These are phyloP conservation scores for Crithidia acanthocephali DNA, from an alignment of 208 protist species.

Conservation along the genomic window DNA sequence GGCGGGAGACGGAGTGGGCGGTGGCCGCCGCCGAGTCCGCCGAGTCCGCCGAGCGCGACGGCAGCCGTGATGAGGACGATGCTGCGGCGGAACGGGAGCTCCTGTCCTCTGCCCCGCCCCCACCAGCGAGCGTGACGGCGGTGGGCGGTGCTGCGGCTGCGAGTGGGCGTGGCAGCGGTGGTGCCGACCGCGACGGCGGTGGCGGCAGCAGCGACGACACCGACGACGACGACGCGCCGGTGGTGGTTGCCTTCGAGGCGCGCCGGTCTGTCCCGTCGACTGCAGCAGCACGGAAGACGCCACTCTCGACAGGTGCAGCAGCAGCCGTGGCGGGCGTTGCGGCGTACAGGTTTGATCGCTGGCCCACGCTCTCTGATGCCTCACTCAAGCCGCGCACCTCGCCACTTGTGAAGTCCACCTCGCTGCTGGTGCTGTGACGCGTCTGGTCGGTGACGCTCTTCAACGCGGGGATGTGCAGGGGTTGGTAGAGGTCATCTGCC, in stretches of 20 bases:
- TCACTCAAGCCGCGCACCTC: constrained; percentile 10
- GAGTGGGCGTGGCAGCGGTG: background rate
- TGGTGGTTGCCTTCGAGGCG: background rate
- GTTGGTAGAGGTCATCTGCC: background rate
- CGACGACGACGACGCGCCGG: background rate
- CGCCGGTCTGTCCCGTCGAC: background rate
- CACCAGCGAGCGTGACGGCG: too few relatives aligned
- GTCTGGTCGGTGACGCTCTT: background rate
- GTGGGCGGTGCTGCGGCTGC: background rate
- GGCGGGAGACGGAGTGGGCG: background rate
- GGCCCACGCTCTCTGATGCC: background rate
- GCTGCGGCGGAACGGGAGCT: background rate
- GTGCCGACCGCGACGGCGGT: constrained; percentile 1
- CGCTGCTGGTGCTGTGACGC: background rate
- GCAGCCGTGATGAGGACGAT: constrained; percentile 7
- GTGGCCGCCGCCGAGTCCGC: too few relatives aligned
- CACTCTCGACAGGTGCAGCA: too few relatives aligned
- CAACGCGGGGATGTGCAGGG: constrained; percentile 12
- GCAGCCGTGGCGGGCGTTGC: too few relatives aligned
- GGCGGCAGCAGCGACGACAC: background rate
- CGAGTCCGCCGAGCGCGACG: constrained; percentile 17
- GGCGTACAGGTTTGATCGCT: background rate
- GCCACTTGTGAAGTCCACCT: background rate
- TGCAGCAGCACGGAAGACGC: background rate
- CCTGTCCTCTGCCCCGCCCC: background rate